A percentile compares a stretch with the other conserved stretches of the same genome.
phyloP scores from a whole-genome alignment of 768 basidiomycete genomes.

The Mycena floridula region DNA sequence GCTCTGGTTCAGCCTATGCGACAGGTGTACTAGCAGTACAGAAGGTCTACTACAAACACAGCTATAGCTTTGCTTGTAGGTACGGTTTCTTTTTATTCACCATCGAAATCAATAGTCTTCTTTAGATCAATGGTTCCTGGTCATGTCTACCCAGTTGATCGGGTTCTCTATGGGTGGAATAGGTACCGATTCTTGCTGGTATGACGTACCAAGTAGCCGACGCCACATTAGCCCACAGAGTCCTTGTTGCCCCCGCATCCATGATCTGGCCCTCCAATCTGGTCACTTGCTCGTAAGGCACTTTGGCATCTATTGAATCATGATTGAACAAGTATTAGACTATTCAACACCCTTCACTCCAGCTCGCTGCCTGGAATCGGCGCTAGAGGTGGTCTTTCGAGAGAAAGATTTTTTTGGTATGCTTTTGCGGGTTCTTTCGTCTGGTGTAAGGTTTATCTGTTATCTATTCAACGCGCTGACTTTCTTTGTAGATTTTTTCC shows the following conservation, averaged over 20 bases:
- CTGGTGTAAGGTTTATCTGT: conserved; percentile 33
- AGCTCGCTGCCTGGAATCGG: conserved; percentile 52
- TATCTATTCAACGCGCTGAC: background rate
- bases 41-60: conserved; percentile 58
- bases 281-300: conserved; percentile 65
- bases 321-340: background rate
- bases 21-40: conserved; percentile 76
- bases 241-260: conserved; percentile 58
- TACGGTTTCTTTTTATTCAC: background rate
- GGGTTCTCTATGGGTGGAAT: conserved; percentile 53
- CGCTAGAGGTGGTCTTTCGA: conserved; percentile 42
- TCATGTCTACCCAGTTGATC: conserved; percentile 68
- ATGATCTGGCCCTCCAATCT: conserved; percentile 76
- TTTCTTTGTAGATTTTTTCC: conserved; percentile 40
- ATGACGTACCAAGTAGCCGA: too few species aligned
- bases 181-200: too few species aligned
- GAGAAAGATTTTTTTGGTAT: conserved; percentile 55
- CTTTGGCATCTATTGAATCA: conserved; percentile 3
- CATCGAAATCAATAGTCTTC: background rate
- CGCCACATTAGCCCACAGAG: conserved; percentile 50
- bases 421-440: conserved; percentile 40
- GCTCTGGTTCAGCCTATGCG: conserved; percentile 36
- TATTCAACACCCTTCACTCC: conserved; percentile 72
- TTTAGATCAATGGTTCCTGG: conserved; percentile 52
- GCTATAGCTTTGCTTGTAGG: conserved; percentile 42